Percentiles rank a stretch among this genome's conserved stretches.
Conservation (phyloP, 2,329 filamentous ascomycete species). For the Dactylellina sp. region DNA sequence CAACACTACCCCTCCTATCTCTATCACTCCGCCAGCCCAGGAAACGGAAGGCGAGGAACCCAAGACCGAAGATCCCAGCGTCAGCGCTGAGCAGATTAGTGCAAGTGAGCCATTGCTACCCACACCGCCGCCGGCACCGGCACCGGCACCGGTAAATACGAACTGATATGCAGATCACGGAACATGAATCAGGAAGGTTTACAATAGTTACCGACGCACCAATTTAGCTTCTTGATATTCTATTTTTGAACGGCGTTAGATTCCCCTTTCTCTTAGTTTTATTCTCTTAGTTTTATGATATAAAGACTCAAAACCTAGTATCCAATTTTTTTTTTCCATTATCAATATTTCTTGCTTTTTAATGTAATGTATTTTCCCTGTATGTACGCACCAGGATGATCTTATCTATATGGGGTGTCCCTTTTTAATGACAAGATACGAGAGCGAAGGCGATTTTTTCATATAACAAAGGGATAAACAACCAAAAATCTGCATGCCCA, state of each 20-base stretch:
- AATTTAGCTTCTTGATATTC: constrained; percentile 7
- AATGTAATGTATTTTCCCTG: constrained; percentile 21
- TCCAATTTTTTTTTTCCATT: not conserved
- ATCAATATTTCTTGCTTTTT: constrained; percentile 8
- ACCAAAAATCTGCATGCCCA: no score
- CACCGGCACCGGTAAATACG: constrained; percentile 37
- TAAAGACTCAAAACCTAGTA: not conserved
- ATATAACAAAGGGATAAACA: not conserved
- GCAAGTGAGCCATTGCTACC: constrained; percentile 15
- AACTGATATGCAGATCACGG: constrained; percentile 32
- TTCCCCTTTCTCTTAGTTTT: constrained; percentile 9
- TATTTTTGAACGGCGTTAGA: constrained; percentile 22
- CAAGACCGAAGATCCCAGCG: constrained; percentile 4
- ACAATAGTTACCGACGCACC: not conserved
- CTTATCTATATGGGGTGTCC: constrained; percentile 17
- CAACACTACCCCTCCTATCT: constrained; percentile 8
- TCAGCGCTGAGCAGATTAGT: constrained; percentile 2
- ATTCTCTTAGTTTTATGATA: constrained; percentile 14
- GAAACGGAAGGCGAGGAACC: not conserved
- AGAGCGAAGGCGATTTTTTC: not conserved
- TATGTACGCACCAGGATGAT: constrained; percentile 17
- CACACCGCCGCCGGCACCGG: constrained; percentile 28
- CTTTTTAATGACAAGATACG: constrained; percentile 18
- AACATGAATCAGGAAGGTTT: constrained; percentile 26
- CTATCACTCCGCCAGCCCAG: constrained; percentile 4